Conservation (phyloP, 164 flowering plant species). For the Magnolia sinica region DNA sequence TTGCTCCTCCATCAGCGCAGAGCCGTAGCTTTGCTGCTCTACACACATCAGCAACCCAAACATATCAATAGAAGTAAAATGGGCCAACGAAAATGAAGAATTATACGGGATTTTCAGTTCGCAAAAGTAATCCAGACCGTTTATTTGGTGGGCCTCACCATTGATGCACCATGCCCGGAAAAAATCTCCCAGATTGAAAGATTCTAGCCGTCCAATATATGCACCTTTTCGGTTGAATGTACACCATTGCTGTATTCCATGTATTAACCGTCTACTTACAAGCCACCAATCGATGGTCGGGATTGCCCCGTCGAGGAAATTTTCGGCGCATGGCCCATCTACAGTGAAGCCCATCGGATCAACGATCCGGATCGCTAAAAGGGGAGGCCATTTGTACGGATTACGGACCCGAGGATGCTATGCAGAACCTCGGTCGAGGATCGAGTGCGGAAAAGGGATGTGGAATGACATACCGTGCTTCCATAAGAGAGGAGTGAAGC, state of each 20-base stretch:
- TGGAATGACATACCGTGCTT: slow-evolving; percentile 49
- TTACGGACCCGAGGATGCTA: not conserved
- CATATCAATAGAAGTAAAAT: slow-evolving; percentile 3
- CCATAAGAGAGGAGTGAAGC: slow-evolving; percentile 86
- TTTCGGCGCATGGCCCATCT: not conserved
- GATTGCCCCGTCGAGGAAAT: not conserved
- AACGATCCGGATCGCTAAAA: not conserved
- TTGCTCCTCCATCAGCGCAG: slow-evolving; percentile 98
- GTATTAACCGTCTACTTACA: not conserved
- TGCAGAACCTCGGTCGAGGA: not conserved
- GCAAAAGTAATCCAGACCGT: not conserved
- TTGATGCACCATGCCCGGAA: not conserved
- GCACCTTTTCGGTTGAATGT: too few species aligned
- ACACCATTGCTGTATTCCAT: too few species aligned
- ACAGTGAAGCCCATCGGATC: not conserved
- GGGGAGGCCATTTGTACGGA: not conserved
- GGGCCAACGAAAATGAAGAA: not conserved
- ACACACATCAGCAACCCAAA: slow-evolving; percentile 27
- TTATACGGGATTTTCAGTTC: not conserved
- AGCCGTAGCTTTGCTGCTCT: slow-evolving; percentile 76
- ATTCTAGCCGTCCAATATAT: too few species aligned
- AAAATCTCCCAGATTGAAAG: too few species aligned
- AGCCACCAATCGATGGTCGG: not conserved
- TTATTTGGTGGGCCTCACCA: not conserved
- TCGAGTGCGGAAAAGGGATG: slow-evolving; percentile 1